Evolutionary conservation across 306 rosid species (phyloP).

Genomic region (Lathyrus sativus): DNA sequence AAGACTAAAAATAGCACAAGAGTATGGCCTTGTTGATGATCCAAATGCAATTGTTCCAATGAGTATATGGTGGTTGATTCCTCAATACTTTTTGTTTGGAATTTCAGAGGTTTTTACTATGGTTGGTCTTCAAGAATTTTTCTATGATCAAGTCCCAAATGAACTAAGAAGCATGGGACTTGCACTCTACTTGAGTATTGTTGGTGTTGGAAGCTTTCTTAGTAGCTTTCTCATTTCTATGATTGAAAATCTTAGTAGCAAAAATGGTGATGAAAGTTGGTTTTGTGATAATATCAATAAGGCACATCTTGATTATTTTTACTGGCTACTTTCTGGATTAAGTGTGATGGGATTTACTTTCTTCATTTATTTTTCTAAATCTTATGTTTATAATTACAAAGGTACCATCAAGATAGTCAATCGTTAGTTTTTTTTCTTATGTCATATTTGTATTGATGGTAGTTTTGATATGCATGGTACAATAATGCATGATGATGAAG

Average conservation of each 20-base stretch:
- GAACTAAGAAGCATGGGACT: conserved; percentile 13
- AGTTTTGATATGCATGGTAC: neutral
- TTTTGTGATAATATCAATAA: conserved; percentile 3
- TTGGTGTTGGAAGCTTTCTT: neutral
- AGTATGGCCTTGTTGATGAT: conserved; percentile 55
- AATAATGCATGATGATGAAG: neutral
- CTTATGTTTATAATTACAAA: neutral
- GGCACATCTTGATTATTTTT: conserved; percentile 11
- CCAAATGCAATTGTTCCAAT: conserved; percentile 62
- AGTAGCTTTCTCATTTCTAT: neutral
- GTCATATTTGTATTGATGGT: neutral
- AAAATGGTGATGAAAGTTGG: neutral
- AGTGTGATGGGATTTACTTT: neutral
- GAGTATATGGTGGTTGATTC: conserved; percentile 80
- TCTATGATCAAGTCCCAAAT: conserved; percentile 6
- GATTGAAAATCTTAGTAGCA: neutral
- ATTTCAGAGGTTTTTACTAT: neutral
- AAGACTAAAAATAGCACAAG: conserved; percentile 60
- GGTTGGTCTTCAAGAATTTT: neutral
- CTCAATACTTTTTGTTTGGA: conserved; percentile 51
- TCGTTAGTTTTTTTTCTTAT: neutral
- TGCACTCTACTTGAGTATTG: neutral
- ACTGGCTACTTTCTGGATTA: conserved; percentile 1
- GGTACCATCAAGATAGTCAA: neutral
- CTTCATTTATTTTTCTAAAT: neutral